These are phyloP conservation scores for Aspergillus brasiliensis DNA, from an alignment of 2,329 filamentous ascomycete genomes.

Conservation along the genomic window DNA sequence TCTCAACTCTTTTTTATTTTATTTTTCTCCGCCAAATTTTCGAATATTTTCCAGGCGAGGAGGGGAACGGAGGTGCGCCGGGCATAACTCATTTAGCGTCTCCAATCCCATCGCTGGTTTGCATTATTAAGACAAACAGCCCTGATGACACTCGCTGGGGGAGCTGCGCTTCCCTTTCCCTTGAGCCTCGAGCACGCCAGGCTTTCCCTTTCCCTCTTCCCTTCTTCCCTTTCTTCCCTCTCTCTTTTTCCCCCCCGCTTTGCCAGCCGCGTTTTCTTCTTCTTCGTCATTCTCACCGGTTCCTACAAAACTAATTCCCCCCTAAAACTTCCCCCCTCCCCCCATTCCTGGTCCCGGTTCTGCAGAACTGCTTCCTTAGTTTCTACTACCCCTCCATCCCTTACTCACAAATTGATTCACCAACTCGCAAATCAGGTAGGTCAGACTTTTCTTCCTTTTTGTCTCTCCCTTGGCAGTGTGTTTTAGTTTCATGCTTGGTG, in stretches of 20 bases:
- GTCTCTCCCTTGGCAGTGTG: background rate
- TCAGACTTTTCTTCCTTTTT: background rate
- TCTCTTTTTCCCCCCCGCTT: background rate
- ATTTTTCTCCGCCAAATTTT: background rate
- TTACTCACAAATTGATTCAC: background rate
- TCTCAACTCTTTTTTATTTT: too few relatives aligned
- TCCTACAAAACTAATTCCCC: background rate
- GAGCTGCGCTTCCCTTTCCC: background rate
- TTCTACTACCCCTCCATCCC: background rate
- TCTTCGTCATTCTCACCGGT: background rate
- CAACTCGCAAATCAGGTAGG: background rate
- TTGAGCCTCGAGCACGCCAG: constrained; percentile 1
- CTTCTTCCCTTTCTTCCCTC: background rate
- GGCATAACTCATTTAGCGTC: background rate
- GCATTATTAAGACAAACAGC: constrained; percentile 4
- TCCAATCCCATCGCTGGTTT: constrained; percentile 2
- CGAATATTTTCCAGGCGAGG: background rate
- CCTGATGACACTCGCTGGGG: background rate
- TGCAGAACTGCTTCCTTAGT: constrained; percentile 1
- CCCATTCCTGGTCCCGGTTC: background rate
- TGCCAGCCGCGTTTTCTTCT: constrained; percentile 4
- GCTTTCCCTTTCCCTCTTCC: background rate
- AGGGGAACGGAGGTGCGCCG: constrained; percentile 3
- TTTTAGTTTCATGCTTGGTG: background rate
- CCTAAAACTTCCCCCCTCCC: background rate